Conservation (phyloP, 441 rosid species). For the Bocquillonia castaneifolia region DNA sequence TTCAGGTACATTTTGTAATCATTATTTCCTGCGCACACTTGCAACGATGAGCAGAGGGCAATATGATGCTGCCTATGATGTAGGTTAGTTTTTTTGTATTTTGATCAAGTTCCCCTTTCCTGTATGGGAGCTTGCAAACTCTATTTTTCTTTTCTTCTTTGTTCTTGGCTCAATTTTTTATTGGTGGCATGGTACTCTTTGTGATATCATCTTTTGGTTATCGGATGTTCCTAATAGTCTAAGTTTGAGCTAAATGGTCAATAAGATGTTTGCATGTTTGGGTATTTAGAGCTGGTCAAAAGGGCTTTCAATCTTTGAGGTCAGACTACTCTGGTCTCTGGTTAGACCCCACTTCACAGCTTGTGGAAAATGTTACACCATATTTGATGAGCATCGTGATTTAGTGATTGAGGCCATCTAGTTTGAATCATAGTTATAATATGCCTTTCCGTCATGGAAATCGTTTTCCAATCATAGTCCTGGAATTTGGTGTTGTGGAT, state of each 20-base stretch:
- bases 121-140: neutral
- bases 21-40: constrained; percentile 80
- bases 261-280: neutral
- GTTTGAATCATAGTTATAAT: neutral
- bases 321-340: neutral
- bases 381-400: too few species aligned
- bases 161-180: neutral
- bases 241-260: neutral
- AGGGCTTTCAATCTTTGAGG: neutral
- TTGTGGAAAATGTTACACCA: too few species aligned
- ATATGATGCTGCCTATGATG: constrained; percentile 56
- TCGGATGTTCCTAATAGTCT: neutral
- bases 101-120: constrained; percentile 1
- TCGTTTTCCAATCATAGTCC: too few species aligned
- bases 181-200: neutral
- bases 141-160: neutral
- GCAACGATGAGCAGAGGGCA: constrained; percentile 67
- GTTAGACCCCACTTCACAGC: too few species aligned
- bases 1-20: constrained; percentile 90
- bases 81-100: constrained; percentile 42
- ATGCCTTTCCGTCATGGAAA: too few species aligned
- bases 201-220: neutral
- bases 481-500: neutral
- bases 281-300: neutral
- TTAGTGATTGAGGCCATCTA: neutral